phyloP scores from a whole-genome alignment of 2,329 filamentous ascomycete genomes.

The Emmonsia crescens region DNA sequence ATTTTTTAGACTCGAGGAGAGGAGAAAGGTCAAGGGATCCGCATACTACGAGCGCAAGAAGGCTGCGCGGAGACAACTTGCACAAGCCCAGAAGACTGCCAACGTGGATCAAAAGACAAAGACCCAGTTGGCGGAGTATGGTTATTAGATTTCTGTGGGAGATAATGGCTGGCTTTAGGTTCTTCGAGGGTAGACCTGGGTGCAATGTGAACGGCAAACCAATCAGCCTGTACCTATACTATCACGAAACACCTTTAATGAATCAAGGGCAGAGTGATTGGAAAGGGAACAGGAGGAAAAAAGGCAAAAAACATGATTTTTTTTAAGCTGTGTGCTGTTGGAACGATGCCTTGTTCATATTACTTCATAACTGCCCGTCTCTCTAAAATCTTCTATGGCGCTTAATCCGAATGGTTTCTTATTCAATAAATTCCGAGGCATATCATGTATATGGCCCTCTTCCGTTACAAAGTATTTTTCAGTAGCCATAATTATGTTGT shows the following conservation, averaged over 20 bases:
- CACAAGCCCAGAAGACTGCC: conserved; percentile 86
- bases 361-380: conserved; percentile 23
- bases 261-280: conserved; percentile 13
- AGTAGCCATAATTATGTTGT: background rate
- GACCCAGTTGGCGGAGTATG: conserved; percentile 77
- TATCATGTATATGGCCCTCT: background rate
- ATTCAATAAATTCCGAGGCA: conserved; percentile 7
- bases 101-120: conserved; percentile 76
- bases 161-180: conserved; percentile 25
- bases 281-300: conserved; percentile 9
- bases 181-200: conserved; percentile 29
- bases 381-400: conserved; percentile 31
- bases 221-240: conserved; percentile 24
- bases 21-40: conserved; percentile 97
- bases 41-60: conserved; percentile 99
- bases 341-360: conserved; percentile 33
- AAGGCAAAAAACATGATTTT: conserved; percentile 13
- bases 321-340: conserved; percentile 26
- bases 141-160: conserved; percentile 59
- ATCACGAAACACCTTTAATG: conserved; percentile 13
- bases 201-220: conserved; percentile 29
- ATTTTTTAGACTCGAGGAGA: conserved; percentile 79
- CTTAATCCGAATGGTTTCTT: conserved; percentile 34
- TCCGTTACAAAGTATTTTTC: background rate
- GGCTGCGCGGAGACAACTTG: conserved; percentile 79